Percentiles rank a stretch among this genome's conserved stretches.
Evolutionary conservation across 345 rosid genomes (phyloP).

Genomic region (Citrus maxima): DNA sequence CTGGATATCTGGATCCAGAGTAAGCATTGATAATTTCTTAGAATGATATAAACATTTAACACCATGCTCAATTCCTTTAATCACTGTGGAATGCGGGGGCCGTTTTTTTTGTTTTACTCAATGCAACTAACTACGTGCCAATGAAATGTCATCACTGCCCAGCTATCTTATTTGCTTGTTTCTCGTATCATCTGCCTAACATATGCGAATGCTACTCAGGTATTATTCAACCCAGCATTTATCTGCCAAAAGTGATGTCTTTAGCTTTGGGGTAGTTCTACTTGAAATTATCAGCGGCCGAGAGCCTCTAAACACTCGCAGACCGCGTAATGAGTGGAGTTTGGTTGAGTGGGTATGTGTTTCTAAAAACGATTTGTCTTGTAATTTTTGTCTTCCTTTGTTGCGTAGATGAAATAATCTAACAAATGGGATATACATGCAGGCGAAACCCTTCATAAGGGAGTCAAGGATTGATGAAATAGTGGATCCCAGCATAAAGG

Average conservation of each 20-base stretch:
- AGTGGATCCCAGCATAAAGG: slow-evolving; percentile 63
- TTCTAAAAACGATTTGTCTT: background rate
- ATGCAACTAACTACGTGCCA: background rate
- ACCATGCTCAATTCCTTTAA: background rate
- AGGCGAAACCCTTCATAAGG: slow-evolving; percentile 63
- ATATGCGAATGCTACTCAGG: slow-evolving; percentile 25
- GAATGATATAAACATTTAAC: too few species aligned
- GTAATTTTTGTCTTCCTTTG: background rate
- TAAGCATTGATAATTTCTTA: slow-evolving; percentile 26
- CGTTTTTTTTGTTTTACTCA: background rate
- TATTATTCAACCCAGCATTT: slow-evolving; percentile 67
- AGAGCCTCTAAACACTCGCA: slow-evolving; percentile 63
- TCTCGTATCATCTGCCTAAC: background rate
- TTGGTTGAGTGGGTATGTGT: slow-evolving; percentile 71
- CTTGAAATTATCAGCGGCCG: slow-evolving; percentile 64
- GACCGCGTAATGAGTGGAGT: slow-evolving; percentile 71
- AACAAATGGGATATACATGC: slow-evolving; percentile 19
- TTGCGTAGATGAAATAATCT: slow-evolving; percentile 2
- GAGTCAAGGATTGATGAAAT: slow-evolving; percentile 70
- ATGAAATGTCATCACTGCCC: background rate
- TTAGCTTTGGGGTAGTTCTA: slow-evolving; percentile 69
- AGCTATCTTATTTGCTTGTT: background rate
- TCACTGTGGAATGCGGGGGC: background rate
- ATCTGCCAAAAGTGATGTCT: slow-evolving; percentile 70
- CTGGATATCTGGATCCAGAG: slow-evolving; percentile 82